Base-by-base conservation (phyloP, 2,329 filamentous ascomycete genomes). In the Arthrobotrys sphaeroides region DNA sequence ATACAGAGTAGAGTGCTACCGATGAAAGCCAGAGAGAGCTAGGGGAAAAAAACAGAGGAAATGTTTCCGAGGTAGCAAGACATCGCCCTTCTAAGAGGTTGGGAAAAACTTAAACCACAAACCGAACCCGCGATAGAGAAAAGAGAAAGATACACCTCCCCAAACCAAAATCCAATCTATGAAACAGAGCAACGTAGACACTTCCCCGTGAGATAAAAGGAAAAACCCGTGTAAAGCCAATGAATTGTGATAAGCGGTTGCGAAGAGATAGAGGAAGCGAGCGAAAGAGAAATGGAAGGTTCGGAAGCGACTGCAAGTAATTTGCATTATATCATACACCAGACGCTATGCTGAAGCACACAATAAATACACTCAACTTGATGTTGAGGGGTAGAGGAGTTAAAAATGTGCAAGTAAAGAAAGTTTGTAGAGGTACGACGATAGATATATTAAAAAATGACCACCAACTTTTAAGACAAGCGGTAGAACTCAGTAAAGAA, bases 41-140 rank as follows among this genome's bases (percentile, higher is more conserved):
- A 77, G 68, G 81, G 6, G 16, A 16, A 43, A 22, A 20, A 26
- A 51, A 43, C 38, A 28, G 79, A 79, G 82, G 82, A 80, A 78
- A 78, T 78, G 79, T 81, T 80, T 76, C 81, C 81, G 73, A 80
- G 79, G 78, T 80, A 78, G 81, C 81, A 81, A 78, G 82, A 82
- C 82, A 81, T 81, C 81, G 81, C 81, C 82, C 81, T 80, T 80
- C 80, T 81, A 77, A 64, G 66, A 77, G 73, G 59, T 78, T 66
- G 61, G 70, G 61, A 79, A 77, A 73, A 78, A 68, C 78, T 65
- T 76, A 77, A 43, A 78, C 64, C 60, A 78, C 77, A 78, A 67
- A 65, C 67, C 53, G 51, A 77, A 78, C 60, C 61, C 80, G 79
- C 79, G 80, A 79, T 80, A 70, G 80, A 80, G 75, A 79, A 74